Evolutionary conservation across 2,329 filamentous ascomycete genomes (phyloP).

Genomic region (Onygena corvina): DNA sequence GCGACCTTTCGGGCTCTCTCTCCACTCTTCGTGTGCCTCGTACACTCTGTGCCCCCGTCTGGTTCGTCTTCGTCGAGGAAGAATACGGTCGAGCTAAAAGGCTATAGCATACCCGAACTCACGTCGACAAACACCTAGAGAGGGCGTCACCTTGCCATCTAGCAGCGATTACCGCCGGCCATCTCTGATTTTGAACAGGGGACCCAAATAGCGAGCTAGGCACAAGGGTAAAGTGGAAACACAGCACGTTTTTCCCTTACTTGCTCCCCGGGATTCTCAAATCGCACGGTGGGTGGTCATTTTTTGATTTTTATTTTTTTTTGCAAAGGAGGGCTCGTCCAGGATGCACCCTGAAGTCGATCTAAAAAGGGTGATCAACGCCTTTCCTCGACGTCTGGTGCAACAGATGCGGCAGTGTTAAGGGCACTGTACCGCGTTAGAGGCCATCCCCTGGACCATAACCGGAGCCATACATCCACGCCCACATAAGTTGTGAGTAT

Average conservation of each 20-base stretch:
- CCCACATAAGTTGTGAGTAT: too few relatives aligned
- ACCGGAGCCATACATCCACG: conserved; percentile 1
- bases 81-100: background rate
- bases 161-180: too few relatives aligned
- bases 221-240: background rate
- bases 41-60: background rate
- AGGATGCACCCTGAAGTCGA: conserved; percentile 3
- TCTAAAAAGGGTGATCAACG: conserved; percentile 4
- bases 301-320: background rate
- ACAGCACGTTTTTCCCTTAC: background rate
- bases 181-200: too few relatives aligned
- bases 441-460: background rate
- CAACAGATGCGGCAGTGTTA: background rate
- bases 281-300: conserved; percentile 3
- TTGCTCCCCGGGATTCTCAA: background rate
- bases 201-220: background rate
- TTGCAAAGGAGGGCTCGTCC: background rate
- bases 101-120: conserved; percentile 4
- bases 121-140: too few relatives aligned
- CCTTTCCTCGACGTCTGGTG: background rate
- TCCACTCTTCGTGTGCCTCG: conserved; percentile 2
- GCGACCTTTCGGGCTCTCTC: background rate
- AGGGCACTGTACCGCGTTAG: background rate
- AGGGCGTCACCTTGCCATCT: too few relatives aligned
- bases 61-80: background rate